phyloP scores from a whole-genome alignment of 352 stramenopile genomes.

The Globisporangium uncinulatum region DNA sequence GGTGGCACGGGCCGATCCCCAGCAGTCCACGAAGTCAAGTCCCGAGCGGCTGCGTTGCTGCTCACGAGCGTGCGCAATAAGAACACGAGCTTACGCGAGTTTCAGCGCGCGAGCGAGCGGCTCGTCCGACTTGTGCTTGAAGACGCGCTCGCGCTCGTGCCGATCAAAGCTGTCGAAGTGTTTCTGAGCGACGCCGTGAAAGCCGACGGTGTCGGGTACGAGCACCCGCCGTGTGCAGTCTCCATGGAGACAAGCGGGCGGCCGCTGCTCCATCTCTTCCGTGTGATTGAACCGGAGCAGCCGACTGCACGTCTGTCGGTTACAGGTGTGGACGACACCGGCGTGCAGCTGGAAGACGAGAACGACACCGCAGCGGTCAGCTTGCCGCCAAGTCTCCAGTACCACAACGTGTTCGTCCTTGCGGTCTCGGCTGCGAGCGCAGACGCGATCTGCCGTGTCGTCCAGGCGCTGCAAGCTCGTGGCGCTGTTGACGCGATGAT shows the following conservation, averaged over 20 bases:
- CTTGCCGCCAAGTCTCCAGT: conserved; percentile 24
- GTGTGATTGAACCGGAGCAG: conserved; percentile 17
- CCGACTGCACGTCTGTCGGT: conserved; percentile 11
- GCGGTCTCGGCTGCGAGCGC: conserved; percentile 28
- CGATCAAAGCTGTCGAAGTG: conserved; percentile 25
- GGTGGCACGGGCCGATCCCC: neutral
- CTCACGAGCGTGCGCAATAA: conserved; percentile 35
- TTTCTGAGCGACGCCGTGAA: conserved; percentile 20
- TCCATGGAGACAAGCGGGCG: conserved; percentile 15
- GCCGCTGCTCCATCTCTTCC: conserved; percentile 24
- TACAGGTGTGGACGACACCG: neutral
- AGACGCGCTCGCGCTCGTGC: conserved; percentile 37
- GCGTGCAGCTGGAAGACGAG: conserved; percentile 22
- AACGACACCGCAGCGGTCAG: conserved; percentile 3
- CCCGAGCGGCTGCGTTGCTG: conserved; percentile 28
- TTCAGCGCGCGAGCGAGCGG: conserved; percentile 31
- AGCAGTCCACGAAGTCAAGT: conserved; percentile 32
- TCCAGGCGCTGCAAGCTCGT: conserved; percentile 28
- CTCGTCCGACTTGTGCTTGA: conserved; percentile 52
- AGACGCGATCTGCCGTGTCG: conserved; percentile 23
- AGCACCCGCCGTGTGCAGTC: conserved; percentile 30
- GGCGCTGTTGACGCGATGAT: conserved; percentile 38
- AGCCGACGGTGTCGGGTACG: conserved; percentile 24
- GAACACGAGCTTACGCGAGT: conserved; percentile 28
- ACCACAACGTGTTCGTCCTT: conserved; percentile 49